These are phyloP conservation scores for Acanthamoeba royreba DNA, from an alignment of 208 protist species.

Conservation along the genomic window DNA sequence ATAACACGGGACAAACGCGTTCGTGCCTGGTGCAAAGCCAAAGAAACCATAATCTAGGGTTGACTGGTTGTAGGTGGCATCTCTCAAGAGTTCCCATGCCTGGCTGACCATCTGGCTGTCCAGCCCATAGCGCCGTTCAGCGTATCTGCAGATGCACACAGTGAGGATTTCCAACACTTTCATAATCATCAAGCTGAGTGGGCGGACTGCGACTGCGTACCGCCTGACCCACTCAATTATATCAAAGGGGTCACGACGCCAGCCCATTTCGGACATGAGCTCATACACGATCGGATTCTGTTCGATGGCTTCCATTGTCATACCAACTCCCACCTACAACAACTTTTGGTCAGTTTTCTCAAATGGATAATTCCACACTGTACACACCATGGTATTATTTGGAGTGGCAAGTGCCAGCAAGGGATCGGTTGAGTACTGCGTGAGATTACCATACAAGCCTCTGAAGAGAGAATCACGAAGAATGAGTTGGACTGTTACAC, in stretches of 20 bases:
- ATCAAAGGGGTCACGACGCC: slow-evolving; percentile 34
- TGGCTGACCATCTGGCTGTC: neutral
- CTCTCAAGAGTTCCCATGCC: neutral
- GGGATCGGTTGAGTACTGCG: neutral
- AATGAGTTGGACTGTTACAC: neutral
- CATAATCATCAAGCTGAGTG: too few relatives aligned
- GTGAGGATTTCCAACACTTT: too few relatives aligned
- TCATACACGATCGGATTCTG: slow-evolving; percentile 76
- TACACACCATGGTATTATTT: neutral
- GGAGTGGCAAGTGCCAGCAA: neutral
- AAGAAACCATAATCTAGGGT: neutral
- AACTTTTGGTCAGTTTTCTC: too few relatives aligned
- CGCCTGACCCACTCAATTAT: slow-evolving; percentile 49
- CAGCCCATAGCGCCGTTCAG: slow-evolving; percentile 43
- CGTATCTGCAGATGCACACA: too few relatives aligned
- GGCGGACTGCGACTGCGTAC: too few relatives aligned
- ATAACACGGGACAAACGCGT: neutral
- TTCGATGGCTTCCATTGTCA: slow-evolving; percentile 76
- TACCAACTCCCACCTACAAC: slow-evolving; percentile 58
- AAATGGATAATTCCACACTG: too few relatives aligned
- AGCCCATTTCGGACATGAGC: slow-evolving; percentile 73
- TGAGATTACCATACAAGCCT: slow-evolving; percentile 68
- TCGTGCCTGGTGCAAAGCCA: neutral
- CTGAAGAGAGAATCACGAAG: neutral
- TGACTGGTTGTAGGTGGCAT: slow-evolving; percentile 7